phyloP scores from a whole-genome alignment of 192 early-diverging fungal genomes.

The Spizellomyces sp. region DNA sequence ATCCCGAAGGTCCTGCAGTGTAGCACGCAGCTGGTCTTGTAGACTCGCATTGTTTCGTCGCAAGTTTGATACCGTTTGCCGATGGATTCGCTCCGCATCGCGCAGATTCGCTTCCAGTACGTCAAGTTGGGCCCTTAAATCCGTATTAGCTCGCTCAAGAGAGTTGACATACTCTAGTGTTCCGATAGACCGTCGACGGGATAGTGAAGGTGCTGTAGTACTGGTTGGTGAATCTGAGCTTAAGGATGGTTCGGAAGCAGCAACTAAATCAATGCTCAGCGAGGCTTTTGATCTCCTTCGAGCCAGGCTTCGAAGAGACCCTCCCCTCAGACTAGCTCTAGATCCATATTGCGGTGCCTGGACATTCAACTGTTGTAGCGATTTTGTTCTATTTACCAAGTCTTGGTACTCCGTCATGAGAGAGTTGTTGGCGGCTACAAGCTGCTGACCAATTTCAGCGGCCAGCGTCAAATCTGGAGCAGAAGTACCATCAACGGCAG shows the following conservation, averaged over 20 bases:
- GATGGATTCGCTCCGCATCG: slow-evolving; percentile 32
- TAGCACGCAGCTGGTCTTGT: slow-evolving; percentile 30
- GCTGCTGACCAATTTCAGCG: slow-evolving; percentile 40
- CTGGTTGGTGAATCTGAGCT: slow-evolving; percentile 1
- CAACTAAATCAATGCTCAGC: background rate
- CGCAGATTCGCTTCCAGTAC: slow-evolving; percentile 16
- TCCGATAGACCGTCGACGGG: background rate
- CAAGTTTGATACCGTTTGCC: slow-evolving; percentile 15
- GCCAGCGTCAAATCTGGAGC: slow-evolving; percentile 33
- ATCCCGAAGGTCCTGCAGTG: slow-evolving; percentile 37
- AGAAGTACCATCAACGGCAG: background rate
- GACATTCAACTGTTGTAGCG: background rate
- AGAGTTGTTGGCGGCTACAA: slow-evolving; percentile 34
- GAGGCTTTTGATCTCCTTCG: background rate
- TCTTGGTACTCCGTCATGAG: slow-evolving; percentile 34
- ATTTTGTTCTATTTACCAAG: slow-evolving; percentile 4
- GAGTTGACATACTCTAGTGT: slow-evolving; percentile 14
- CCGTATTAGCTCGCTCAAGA: slow-evolving; percentile 16
- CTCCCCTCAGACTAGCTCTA: background rate
- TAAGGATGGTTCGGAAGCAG: background rate
- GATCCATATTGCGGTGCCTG: background rate
- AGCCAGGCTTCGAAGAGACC: background rate
- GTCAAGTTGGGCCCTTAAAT: slow-evolving; percentile 28
- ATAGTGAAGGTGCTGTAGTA: background rate
- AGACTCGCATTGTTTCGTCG: slow-evolving; percentile 25